Base-by-base conservation (phyloP, 2,329 filamentous ascomycete genomes). In the Apiospora malaysiana region DNA sequence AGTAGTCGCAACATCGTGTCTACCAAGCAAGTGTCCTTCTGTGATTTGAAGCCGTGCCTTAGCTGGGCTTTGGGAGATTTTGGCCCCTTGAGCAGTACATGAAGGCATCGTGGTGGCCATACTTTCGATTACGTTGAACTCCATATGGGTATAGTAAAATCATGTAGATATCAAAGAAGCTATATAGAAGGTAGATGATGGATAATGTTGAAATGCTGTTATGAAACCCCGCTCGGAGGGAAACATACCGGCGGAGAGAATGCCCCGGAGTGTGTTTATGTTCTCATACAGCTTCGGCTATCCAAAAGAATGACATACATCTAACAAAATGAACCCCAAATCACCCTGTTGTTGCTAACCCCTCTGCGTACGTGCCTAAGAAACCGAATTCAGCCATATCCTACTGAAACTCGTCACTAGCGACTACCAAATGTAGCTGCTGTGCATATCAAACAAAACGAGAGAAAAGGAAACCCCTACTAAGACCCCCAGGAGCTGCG, bases 1-100 rank as follows among this genome's bases (percentile, higher is more conserved):
- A 4, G 73, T 73, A 1, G 83, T 79, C 4, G 76, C 73, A 4
- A 85, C 81, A 40, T 83, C 75, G 63, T 74, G 74, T 23, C 27
- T 21, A n/a, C 8, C 21, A n/a, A 14, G 18, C 16, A 32, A 14
- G 32, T n/a, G 32, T 23, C 32, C 56, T 40, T 40, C 56, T 12
- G 32, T 10, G 2, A 21, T 23, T 23, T 63, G 32, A 3, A 23
- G 18, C 32, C n/a, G 56, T 9, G 56, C 56, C 37, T 40, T 37
- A 4, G 18, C 32, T 40, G 9, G 4, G 32, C 32, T 12, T 14
- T 63, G 27, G 21, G 32, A 1, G 25, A 3, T 37, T 8, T 21
- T 21, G 7, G 51, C 51, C 21, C 18, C 8, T 10, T 59, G 27
- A 5, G 21, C 16, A 51, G 16, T 10, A 9, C 2, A 27, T 2